Base-by-base conservation (phyloP, 768 basidiomycete species). In the Lactifluus echinatus region DNA sequence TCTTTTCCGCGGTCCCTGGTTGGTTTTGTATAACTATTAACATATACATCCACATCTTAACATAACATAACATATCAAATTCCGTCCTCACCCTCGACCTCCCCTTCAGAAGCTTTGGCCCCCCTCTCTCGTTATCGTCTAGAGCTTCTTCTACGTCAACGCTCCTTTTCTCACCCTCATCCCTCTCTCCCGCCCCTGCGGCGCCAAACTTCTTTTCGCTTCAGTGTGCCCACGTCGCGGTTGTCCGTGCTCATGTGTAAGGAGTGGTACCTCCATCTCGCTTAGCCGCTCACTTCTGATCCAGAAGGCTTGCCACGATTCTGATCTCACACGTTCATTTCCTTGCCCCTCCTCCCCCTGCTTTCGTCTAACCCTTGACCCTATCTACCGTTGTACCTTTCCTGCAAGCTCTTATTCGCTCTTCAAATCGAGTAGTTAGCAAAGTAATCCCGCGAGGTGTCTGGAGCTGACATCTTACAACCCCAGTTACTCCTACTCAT, bases 281-380 rank as follows among this genome's bases (percentile, higher is more conserved):
- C 53, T 55, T 59, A 59, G 57, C 53, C 53, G 57, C 57, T 49
- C 57, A 50, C 37, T 58, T 53, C 46, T 40, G 12, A 42, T 58
- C 57, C 57, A 58, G 57, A 58, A 58, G 24, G 26, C 46, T 17
- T 43, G 57, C 57, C 57, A 59, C 58, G 53, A 59, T 59, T 59
- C 58, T 59, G 58, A 59, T 59, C 58, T 55, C 58, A 59, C 58
- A 59, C 58, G 58, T 53, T 48, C 53, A 58, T 53, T 40, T 58
- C 57, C 50, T 37, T 29, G 28, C 24, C 29, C 15, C 40, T 36
- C 42, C 45, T 28, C 43, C 51, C 43, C 8, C 31, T 46, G 31
- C 50, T 53, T 53, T 33, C 48, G 14, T 31, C 23, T 33, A 53
- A 53, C 57, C 57, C 57, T 58, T 36, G 57, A 58, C 57, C 57